Evolutionary conservation across 345 rosid species (phyloP).

Genomic region (Syzygium grande): DNA sequence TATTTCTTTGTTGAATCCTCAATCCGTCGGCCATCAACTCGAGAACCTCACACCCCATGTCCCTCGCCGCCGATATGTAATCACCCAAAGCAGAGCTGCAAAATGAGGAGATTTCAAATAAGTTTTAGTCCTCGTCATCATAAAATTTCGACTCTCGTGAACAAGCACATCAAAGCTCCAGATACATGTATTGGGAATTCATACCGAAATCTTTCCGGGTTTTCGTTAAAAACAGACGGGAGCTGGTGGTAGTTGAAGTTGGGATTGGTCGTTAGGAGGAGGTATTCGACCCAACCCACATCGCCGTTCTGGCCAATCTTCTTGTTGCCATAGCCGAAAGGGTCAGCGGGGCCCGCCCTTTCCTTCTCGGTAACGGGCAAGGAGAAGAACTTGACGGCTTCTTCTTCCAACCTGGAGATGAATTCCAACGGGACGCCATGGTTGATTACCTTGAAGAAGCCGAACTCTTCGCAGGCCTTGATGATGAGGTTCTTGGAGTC

Average conservation of each 20-base stretch:
- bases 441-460: constrained; percentile 44
- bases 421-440: constrained; percentile 32
- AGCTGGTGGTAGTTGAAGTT: not conserved
- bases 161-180: not conserved
- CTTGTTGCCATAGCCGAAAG: constrained; percentile 46
- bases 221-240: constrained; percentile 2
- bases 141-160: not conserved
- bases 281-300: constrained; percentile 50
- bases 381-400: constrained; percentile 29
- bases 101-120: not conserved
- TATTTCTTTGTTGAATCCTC: constrained; percentile 42
- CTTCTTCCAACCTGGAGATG: constrained; percentile 22
- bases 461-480: constrained; percentile 36
- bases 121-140: not conserved
- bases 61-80: constrained; percentile 49
- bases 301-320: constrained; percentile 42
- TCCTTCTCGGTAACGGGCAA: constrained; percentile 26
- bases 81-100: constrained; percentile 50
- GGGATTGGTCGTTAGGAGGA: constrained; percentile 25
- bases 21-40: constrained; percentile 74
- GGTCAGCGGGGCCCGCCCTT: constrained; percentile 26
- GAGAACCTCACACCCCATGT: constrained; percentile 58
- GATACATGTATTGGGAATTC: not conserved
- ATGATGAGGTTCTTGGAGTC: constrained; percentile 22
- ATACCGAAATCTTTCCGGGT: constrained; percentile 25